phyloP scores from a whole-genome alignment of 176 grass and related monocot species.

The Oryza officinalis region DNA sequence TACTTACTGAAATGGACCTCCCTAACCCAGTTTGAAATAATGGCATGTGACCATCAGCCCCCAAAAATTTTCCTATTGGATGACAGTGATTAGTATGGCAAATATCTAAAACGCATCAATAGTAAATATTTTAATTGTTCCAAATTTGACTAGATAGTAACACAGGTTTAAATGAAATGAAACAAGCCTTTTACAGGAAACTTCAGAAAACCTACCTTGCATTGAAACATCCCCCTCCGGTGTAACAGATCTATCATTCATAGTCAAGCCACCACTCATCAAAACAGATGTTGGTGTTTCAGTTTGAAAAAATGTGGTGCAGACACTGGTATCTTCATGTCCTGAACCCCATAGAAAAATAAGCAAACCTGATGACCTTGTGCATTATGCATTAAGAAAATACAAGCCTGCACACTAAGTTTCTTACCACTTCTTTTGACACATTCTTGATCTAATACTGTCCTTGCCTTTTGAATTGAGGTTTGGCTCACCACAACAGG shows the following conservation, averaged over 20 bases:
- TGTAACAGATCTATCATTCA: conserved; percentile 46
- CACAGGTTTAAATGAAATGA: conserved; percentile 19
- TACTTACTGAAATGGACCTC: conserved; percentile 50
- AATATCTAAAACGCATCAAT: conserved; percentile 22
- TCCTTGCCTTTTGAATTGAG: conserved; percentile 64
- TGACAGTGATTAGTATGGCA: conserved; percentile 20
- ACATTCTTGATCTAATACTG: conserved; percentile 39
- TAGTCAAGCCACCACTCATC: conserved; percentile 39
- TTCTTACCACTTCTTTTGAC: conserved; percentile 34
- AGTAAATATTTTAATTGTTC: conserved; percentile 12
- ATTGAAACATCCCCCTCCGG: conserved; percentile 29
- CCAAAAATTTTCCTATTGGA: conserved; percentile 37
- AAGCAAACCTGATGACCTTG: conserved; percentile 27
- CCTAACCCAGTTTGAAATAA: conserved; percentile 54
- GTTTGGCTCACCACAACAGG: conserved; percentile 45
- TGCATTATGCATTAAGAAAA: conserved; percentile 18
- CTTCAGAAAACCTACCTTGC: conserved; percentile 40
- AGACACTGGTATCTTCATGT: conserved; percentile 26
- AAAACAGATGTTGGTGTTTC: conserved; percentile 60
- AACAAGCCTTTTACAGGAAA: conserved; percentile 27
- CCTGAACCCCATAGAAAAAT: conserved; percentile 38
- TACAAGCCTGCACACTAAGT: not conserved
- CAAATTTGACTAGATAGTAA: conserved; percentile 17
- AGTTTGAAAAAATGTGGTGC: conserved; percentile 42
- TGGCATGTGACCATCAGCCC: conserved; percentile 23